A percentile compares a stretch with the other conserved stretches of the same genome.
Evolutionary conservation across 2,329 filamentous ascomycete genomes (phyloP).

Genomic region (Paracoccidioides lutzii): DNA sequence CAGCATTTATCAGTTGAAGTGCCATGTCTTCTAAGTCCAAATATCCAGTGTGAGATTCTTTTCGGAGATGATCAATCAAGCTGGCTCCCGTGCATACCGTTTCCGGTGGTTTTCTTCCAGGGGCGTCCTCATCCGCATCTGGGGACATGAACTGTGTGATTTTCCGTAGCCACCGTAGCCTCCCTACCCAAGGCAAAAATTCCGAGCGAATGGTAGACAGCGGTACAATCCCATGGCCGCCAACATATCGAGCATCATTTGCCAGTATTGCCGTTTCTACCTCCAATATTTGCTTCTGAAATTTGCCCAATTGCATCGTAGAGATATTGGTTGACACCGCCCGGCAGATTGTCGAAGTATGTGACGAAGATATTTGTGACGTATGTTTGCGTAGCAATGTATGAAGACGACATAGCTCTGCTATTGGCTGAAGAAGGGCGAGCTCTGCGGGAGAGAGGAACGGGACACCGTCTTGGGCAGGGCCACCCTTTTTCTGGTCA

Average conservation of each 20-base stretch:
- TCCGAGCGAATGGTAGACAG: slow-evolving; percentile 71
- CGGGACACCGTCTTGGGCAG: slow-evolving; percentile 37
- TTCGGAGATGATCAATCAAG: slow-evolving; percentile 63
- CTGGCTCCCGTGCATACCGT: slow-evolving; percentile 51
- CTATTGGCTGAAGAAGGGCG: slow-evolving; percentile 64
- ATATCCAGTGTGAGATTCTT: slow-evolving; percentile 76
- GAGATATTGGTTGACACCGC: slow-evolving; percentile 70
- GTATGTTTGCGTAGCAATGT: slow-evolving; percentile 56
- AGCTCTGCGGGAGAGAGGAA: slow-evolving; percentile 64
- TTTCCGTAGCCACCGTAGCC: slow-evolving; percentile 75
- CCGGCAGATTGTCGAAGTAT: slow-evolving; percentile 72
- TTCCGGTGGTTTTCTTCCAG: slow-evolving; percentile 1
- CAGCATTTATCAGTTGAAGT: slow-evolving; percentile 56
- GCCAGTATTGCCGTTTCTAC: slow-evolving; percentile 69
- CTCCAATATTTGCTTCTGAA: slow-evolving; percentile 71
- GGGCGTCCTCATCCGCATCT: slow-evolving; percentile 12
- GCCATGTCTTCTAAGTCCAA: slow-evolving; percentile 70
- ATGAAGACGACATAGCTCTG: slow-evolving; percentile 66
- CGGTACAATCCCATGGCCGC: slow-evolving; percentile 86
- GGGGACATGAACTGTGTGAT: slow-evolving; percentile 56
- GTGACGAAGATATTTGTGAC: slow-evolving; percentile 52
- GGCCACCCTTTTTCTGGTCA: slow-evolving; percentile 37
- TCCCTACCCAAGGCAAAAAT: slow-evolving; percentile 75
- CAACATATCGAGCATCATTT: slow-evolving; percentile 66
- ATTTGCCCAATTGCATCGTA: slow-evolving; percentile 60